These are phyloP conservation scores for Salix viminalis DNA, from an alignment of 345 rosid genomes.

Conservation along the genomic window DNA sequence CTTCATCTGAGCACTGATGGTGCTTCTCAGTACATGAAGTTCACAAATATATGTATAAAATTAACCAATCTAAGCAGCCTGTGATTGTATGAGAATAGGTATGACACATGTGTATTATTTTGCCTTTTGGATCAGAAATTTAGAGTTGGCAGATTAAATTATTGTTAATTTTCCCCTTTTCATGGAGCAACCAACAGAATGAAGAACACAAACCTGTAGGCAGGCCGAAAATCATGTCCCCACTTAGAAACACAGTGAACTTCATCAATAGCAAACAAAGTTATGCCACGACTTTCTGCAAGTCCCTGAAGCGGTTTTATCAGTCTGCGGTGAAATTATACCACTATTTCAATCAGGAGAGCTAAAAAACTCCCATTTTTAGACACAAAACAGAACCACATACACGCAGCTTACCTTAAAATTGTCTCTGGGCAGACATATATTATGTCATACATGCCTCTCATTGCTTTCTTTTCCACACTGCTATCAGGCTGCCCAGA, in stretches of 20 bases:
- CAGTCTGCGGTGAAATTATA: conserved; percentile 44
- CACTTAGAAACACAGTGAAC: conserved; percentile 92
- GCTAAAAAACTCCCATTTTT: background rate
- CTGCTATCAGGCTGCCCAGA: conserved; percentile 85
- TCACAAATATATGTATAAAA: background rate
- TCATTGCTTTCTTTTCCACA: conserved; percentile 82
- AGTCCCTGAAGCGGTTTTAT: conserved; percentile 68
- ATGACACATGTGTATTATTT: background rate
- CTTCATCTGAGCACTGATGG: background rate
- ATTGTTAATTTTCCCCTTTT: no score
- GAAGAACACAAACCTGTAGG: conserved; percentile 48
- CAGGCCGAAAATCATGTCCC: conserved; percentile 95
- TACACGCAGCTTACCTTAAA: conserved; percentile 40
- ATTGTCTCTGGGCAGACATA: conserved; percentile 90
- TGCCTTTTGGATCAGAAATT: no score
- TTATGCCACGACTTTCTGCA: conserved; percentile 67
- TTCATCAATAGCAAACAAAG: conserved; percentile 88
- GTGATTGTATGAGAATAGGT: background rate
- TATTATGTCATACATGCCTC: conserved; percentile 68
- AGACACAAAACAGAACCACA: background rate
- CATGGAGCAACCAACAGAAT: background rate
- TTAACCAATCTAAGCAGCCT: background rate
- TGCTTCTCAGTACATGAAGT: background rate
- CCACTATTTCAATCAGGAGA: conserved; percentile 4
- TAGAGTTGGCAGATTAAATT: no score